phyloP scores from a whole-genome alignment of 1,284 basidiomycete species.

The Sanghuangporus baumii region DNA sequence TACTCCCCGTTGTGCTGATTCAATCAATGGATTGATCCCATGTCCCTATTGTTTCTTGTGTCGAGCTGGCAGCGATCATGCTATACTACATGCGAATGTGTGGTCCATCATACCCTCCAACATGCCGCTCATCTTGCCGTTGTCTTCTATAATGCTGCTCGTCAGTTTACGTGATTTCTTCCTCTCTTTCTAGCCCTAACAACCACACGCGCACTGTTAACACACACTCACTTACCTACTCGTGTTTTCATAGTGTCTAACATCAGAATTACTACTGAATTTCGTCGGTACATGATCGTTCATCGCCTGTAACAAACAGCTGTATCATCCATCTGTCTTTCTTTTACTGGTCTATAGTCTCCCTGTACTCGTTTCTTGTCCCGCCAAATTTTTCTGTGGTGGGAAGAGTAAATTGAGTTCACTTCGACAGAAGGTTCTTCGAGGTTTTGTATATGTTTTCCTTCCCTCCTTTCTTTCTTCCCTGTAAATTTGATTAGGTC shows the following conservation, averaged over 20 bases:
- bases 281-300: neutral
- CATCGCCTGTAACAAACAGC: neutral
- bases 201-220: neutral
- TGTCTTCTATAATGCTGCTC: neutral
- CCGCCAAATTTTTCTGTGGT: neutral
- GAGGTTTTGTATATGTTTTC: no score
- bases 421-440: no score
- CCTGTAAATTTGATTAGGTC: no score
- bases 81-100: neutral
- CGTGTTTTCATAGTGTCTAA: conserved; percentile 7
- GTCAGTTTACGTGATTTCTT: neutral
- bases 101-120: neutral
- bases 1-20: neutral
- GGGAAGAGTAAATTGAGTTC: neutral
- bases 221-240: neutral
- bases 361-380: neutral
- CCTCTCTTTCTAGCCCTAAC: neutral
- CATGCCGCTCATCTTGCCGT: neutral
- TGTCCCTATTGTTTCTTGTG: neutral
- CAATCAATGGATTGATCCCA: neutral
- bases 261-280: neutral
- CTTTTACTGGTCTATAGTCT: neutral
- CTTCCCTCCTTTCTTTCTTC: no score
- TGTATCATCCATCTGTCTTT: neutral
- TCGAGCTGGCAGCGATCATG: neutral